These are phyloP conservation scores for Termitomyces sp. DNA, from an alignment of 768 basidiomycete species.

Conservation along the genomic window DNA sequence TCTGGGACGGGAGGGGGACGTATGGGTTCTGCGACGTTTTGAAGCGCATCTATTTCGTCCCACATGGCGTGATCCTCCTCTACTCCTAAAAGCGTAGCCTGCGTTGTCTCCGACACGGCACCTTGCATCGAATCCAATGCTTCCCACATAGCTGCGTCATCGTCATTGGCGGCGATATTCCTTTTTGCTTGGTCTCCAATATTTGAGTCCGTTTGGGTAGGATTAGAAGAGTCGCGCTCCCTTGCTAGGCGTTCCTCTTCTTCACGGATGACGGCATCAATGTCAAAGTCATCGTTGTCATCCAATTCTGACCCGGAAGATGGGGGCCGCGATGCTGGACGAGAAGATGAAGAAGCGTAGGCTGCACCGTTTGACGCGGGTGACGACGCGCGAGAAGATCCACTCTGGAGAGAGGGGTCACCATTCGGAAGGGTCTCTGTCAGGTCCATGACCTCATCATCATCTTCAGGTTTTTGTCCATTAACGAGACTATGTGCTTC, in stretches of 20 bases:
- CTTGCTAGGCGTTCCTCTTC: constrained; percentile 33
- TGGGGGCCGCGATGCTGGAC: constrained; percentile 31
- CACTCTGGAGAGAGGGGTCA: constrained; percentile 11
- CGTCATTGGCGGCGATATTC: constrained; percentile 20
- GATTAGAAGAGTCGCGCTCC: constrained; percentile 3
- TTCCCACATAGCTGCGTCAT: constrained; percentile 71
- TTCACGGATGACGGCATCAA: constrained; percentile 46
- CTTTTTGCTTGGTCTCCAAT: neutral
- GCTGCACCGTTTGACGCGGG: constrained; percentile 23
- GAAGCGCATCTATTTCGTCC: constrained; percentile 22
- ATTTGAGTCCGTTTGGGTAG: neutral
- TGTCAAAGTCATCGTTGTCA: constrained; percentile 45
- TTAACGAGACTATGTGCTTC: constrained; percentile 43
- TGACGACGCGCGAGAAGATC: constrained; percentile 14
- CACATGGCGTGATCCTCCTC: constrained; percentile 18
- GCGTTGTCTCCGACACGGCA: neutral
- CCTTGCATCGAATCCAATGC: constrained; percentile 45
- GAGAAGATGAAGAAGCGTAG: constrained; percentile 31
- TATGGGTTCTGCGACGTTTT: neutral
- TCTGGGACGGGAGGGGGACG: constrained; percentile 1
- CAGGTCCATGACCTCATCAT: constrained; percentile 16
- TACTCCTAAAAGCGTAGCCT: neutral
- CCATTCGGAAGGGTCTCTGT: constrained; percentile 24
- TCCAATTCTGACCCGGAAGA: constrained; percentile 36
- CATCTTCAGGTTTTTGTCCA: constrained; percentile 19